Evolutionary conservation across 2,329 filamentous ascomycete genomes (phyloP).

Genomic region (Grosmannia penicillata): DNA sequence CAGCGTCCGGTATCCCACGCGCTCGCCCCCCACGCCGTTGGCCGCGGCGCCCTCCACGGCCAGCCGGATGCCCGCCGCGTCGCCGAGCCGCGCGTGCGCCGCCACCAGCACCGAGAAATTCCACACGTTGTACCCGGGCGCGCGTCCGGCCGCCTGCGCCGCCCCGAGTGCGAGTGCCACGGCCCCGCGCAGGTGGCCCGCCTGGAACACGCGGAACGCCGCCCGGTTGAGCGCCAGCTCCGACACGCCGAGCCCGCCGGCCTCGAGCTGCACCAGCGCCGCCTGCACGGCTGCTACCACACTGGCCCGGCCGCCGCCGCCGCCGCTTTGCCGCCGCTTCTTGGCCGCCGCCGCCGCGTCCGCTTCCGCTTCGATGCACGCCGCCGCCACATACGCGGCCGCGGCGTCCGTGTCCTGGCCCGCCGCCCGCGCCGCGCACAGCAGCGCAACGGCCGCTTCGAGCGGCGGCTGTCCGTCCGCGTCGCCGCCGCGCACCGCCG

Average conservation of each 20-base stretch:
- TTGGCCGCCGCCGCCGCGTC: slow-evolving; percentile 10
- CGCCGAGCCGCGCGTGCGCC: slow-evolving; percentile 12
- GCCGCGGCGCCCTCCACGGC: slow-evolving; percentile 10
- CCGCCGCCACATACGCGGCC: slow-evolving; percentile 23
- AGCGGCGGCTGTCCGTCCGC: slow-evolving; percentile 6
- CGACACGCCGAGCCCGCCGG: slow-evolving; percentile 11
- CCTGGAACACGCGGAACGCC: slow-evolving; percentile 14
- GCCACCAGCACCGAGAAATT: slow-evolving; percentile 18
- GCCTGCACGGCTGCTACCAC: no score
- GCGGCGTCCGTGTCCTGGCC: slow-evolving; percentile 27
- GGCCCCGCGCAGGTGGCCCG: slow-evolving; percentile 15
- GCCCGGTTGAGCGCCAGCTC: slow-evolving; percentile 16
- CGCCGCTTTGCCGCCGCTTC: not conserved
- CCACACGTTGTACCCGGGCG: slow-evolving; percentile 16
- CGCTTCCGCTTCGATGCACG: slow-evolving; percentile 21
- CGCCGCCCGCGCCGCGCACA: slow-evolving; percentile 22
- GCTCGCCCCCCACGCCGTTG: slow-evolving; percentile 8
- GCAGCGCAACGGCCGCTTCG: slow-evolving; percentile 21
- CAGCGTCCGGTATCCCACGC: slow-evolving; percentile 11
- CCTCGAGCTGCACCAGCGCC: slow-evolving; percentile 12
- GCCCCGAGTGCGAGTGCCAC: slow-evolving; percentile 15
- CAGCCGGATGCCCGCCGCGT: slow-evolving; percentile 13
- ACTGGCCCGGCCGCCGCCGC: slow-evolving; percentile 9
- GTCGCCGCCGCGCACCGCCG: slow-evolving; percentile 20
- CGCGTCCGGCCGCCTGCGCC: slow-evolving; percentile 8